Evolutionary conservation across 306 rosid genomes (phyloP), one percentile per base, ranked within the genome.

Genomic region (Cucurbita pepo): DNA sequence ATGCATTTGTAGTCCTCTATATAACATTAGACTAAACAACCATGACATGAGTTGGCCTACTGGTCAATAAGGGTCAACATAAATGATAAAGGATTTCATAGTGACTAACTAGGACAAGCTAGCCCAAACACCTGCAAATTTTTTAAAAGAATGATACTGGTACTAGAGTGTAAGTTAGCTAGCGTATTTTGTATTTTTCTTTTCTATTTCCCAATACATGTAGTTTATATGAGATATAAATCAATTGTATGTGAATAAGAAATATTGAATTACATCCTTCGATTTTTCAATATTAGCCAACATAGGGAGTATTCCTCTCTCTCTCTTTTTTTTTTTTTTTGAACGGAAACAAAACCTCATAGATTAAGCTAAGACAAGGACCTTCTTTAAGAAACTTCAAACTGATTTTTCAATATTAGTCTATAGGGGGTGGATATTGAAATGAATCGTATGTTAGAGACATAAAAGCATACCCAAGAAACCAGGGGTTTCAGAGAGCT

Each of bases 401-500:
- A 7, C 40, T 57, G 37, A 10, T 8, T 57, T 30, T 13, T 25
- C 40, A 25, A 57, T 57, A 37, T 16, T 61, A 37, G 22, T 34
- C 22, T 38, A 62, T 1, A 69, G 38, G 61, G n/a, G 16, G 58
- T 4, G 36, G 61, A 54, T 34, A 55, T 37, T 52, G 53, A 72
- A 0, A 14, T 47, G 38, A 36, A 47, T 59, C 12, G 54, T 9
- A 45, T 16, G 25, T 41, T 50, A 74, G 18, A 15, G 52, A 25
- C 7, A 64, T 37, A 47, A 78, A 83, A 76, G 66, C 91, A 69
- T 90, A 93, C 98, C 98, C 98, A 93, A 75, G 37, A 43, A 5
- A 89, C 81, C 71, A 90, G 81, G 77, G 98, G 92, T 79, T 45
- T 22, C 81, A 93, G 79, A 78, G 77, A 83, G 61, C 77, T 85